These are phyloP conservation scores for Trametes elegans DNA, from an alignment of 768 basidiomycete genomes.

Conservation along the genomic window DNA sequence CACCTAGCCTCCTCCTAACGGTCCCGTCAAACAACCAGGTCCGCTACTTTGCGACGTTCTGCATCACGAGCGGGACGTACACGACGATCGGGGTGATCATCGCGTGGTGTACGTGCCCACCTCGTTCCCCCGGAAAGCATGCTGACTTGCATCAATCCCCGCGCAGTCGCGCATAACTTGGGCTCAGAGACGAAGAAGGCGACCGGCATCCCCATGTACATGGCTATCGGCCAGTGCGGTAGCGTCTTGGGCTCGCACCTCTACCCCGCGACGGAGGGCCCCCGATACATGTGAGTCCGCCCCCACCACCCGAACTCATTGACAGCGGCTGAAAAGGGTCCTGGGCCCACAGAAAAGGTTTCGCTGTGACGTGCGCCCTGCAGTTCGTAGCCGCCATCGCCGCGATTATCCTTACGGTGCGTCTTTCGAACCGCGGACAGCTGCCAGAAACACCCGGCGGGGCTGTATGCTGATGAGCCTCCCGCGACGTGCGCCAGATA, in stretches of 20 bases:
- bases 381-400: constrained; percentile 56
- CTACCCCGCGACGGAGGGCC: constrained; percentile 62
- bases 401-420: constrained; percentile 49
- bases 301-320: neutral
- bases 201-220: constrained; percentile 73
- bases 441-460: neutral
- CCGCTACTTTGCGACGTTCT: constrained; percentile 74
- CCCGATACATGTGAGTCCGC: constrained; percentile 60
- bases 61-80: constrained; percentile 73
- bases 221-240: constrained; percentile 78
- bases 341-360: constrained; percentile 5
- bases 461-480: neutral
- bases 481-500: constrained; percentile 41
- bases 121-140: neutral
- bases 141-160: neutral
- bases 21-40: constrained; percentile 53
- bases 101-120: constrained; percentile 63
- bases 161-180: constrained; percentile 67
- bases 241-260: constrained; percentile 75
- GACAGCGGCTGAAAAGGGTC: neutral
- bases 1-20: constrained; percentile 49
- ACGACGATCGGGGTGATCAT: constrained; percentile 68
- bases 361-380: constrained; percentile 47
- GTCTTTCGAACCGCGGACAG: too few relatives aligned
- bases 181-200: constrained; percentile 79